Base-by-base conservation (phyloP, 768 basidiomycete genomes). In the Boletus bicolor region DNA sequence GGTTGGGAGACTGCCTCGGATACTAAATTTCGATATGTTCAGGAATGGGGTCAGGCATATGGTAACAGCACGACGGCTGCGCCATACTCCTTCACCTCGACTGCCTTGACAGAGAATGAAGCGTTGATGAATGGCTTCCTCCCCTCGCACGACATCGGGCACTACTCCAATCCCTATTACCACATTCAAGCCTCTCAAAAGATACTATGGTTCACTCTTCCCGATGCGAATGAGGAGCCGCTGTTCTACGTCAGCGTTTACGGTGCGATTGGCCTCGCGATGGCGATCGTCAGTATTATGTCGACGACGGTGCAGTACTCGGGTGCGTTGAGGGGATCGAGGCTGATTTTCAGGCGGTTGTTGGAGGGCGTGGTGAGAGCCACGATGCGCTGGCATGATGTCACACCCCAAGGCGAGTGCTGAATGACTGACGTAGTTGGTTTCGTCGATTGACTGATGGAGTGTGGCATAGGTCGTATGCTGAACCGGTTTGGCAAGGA, bases 401-500 rank as follows among this genome's bases (percentile, higher is more conserved):
- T 86, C 0, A 93, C 91, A 0, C 91, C 91, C 2, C 83, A 87
- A 71, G 90, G 89, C 77, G 63, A 35, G 56, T 2, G 11, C 26
- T 21, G 4, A 7, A 35, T 7, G 15, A 7, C 26, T 6, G 14
- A 15, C 30, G 7, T 34, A 6, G n/a, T 45, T 46, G 37, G n/a
- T 19, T 17, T 51, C 30, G 17, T 51, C 10, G 14, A 38, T n/a
- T 35, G 34, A 54, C 37, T 59, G 35, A 45, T 17, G 37, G 35
- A 10, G 51, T 35, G 54, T 7, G 48, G 21, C 26, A 28, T 51
- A 83, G 89, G 91, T 38, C 86, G 90, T 3, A 86, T 94, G 80
- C 77, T 94, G 61, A 94, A 93, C 70, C 82, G 92, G 6, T 93
- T 94, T 65, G 87, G 84, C 64, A 87, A 86, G 75, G 92, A 96